Conservation (phyloP, 441 rosid species). For the Euphorbia corollata region DNA sequence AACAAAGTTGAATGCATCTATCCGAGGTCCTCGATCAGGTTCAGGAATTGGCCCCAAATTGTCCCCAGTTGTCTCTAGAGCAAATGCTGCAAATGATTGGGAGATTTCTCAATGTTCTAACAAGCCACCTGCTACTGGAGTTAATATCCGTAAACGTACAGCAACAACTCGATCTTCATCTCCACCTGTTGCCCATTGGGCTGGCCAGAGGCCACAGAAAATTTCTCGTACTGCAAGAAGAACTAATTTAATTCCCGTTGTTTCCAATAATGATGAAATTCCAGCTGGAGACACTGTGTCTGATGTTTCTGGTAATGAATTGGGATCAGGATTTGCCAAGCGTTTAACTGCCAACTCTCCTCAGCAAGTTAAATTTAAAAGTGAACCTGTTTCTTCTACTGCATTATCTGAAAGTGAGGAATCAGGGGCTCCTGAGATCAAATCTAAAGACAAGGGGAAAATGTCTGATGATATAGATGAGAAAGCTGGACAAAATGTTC, state of each 20-base stretch:
- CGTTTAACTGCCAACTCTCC: slow-evolving; percentile 66
- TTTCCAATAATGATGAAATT: slow-evolving; percentile 65
- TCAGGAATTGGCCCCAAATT: slow-evolving; percentile 63
- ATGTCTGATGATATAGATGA: slow-evolving; percentile 66
- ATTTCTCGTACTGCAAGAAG: slow-evolving; percentile 89
- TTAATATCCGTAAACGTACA: slow-evolving; percentile 71
- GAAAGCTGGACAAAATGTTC: slow-evolving; percentile 55
- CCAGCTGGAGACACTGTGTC: slow-evolving; percentile 61
- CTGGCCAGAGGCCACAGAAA: slow-evolving; percentile 88
- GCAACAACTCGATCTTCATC: slow-evolving; percentile 70
- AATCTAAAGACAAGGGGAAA: slow-evolving; percentile 68
- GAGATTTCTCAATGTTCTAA: slow-evolving; percentile 74
- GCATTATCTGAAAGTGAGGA: slow-evolving; percentile 94
- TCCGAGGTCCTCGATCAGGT: slow-evolving; percentile 75
- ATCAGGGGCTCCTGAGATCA: slow-evolving; percentile 64
- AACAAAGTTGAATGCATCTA: slow-evolving; percentile 57
- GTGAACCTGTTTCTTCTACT: slow-evolving; percentile 61
- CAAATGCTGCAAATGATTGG: slow-evolving; percentile 70
- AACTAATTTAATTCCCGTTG: slow-evolving; percentile 66
- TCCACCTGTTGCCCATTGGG: slow-evolving; percentile 88
- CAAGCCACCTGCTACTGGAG: slow-evolving; percentile 70
- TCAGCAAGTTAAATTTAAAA: slow-evolving; percentile 61
- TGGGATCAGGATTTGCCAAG: slow-evolving; percentile 61
- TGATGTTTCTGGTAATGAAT: slow-evolving; percentile 65
- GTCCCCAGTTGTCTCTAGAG: slow-evolving; percentile 65